Conservation (phyloP, 164 flowering plant species). For the Magnolia officinalis region DNA sequence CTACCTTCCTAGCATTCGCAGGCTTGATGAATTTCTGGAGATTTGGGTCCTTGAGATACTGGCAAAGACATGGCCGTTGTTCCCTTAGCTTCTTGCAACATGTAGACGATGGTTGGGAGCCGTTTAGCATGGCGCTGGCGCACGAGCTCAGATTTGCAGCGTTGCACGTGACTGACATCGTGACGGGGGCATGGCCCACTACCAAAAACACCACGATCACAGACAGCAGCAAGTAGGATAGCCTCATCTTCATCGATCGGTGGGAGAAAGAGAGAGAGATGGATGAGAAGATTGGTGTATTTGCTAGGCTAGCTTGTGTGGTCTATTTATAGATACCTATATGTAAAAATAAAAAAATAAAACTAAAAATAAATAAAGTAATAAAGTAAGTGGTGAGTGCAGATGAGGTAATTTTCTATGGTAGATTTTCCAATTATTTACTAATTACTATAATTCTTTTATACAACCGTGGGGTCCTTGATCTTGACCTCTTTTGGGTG, state of each 20-base stretch:
- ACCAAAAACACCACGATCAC: neutral
- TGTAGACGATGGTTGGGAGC: neutral
- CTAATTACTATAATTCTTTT: neutral
- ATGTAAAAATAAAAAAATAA: too few relatives aligned
- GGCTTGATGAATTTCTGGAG: slow-evolving; percentile 1
- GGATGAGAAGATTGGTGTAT: neutral
- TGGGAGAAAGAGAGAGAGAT: neutral
- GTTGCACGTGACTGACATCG: slow-evolving; percentile 3
- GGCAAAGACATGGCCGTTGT: slow-evolving; percentile 11
- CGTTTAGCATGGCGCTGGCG: neutral
- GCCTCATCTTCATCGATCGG: neutral
- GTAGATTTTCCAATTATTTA: neutral
- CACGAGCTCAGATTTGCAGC: neutral
- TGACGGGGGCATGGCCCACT: neutral
- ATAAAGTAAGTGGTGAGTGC: too few relatives aligned
- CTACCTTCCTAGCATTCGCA: neutral
- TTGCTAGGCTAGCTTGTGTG: neutral
- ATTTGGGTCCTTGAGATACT: slow-evolving; percentile 6
- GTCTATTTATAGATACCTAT: neutral
- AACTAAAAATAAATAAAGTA: too few relatives aligned
- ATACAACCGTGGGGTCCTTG: neutral
- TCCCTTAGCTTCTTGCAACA: slow-evolving; percentile 6
- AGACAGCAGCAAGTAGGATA: neutral
- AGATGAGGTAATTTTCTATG: neutral
- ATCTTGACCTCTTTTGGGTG: neutral